phyloP scores from a whole-genome alignment of 192 early-diverging fungal genomes.

The Mortierella claussenii region DNA sequence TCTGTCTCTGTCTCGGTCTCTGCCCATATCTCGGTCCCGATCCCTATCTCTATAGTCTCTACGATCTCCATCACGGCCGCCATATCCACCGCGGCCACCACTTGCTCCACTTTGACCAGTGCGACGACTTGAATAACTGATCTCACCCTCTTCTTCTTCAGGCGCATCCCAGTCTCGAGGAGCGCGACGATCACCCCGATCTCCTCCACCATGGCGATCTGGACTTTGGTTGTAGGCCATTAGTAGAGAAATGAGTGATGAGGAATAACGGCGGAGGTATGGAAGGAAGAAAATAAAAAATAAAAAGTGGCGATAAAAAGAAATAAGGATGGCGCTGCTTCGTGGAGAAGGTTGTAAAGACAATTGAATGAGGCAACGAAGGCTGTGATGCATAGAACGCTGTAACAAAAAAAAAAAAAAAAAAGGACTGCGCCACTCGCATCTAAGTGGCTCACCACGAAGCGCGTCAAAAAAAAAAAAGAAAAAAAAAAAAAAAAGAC shows the following conservation, averaged over 20 bases:
- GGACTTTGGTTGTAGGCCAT: conserved; percentile 47
- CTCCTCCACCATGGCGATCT: conserved; percentile 24
- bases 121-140: conserved; percentile 22
- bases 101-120: background rate
- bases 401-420: too few relatives aligned
- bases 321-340: too few relatives aligned
- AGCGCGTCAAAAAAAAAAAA: too few relatives aligned
- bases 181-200: conserved; percentile 23
- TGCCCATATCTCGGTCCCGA: conserved; percentile 14
- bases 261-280: too few relatives aligned
- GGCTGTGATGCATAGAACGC: too few relatives aligned
- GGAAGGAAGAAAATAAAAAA: too few relatives aligned
- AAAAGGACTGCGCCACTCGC: too few relatives aligned
- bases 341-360: too few relatives aligned
- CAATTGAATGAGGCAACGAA: too few relatives aligned
- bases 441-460: too few relatives aligned
- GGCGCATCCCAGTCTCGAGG: conserved; percentile 54
- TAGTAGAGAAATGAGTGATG: background rate
- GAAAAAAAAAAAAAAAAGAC: too few relatives aligned
- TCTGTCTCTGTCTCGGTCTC: conserved; percentile 1
- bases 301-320: too few relatives aligned
- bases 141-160: conserved; percentile 50
- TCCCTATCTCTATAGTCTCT: conserved; percentile 7
- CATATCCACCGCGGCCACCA: conserved; percentile 18
- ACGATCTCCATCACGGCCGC: conserved; percentile 20